These are phyloP conservation scores for Acer yangbiense DNA, from an alignment of 345 rosid species.

Conservation along the genomic window DNA sequence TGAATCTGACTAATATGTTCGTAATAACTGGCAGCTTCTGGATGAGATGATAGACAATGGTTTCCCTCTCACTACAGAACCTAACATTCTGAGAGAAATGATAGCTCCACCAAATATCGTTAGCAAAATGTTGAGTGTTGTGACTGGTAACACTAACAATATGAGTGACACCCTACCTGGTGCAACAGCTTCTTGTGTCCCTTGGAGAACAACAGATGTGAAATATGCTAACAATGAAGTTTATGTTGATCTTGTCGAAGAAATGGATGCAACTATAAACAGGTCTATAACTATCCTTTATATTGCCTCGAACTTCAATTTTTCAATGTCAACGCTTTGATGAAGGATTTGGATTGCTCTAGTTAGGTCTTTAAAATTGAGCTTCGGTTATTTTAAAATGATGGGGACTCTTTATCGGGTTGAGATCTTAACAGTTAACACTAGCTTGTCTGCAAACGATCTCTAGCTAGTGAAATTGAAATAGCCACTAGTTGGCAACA, in stretches of 20 bases:
- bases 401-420: neutral
- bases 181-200: slow-evolving; percentile 84
- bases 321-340: neutral
- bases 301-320: neutral
- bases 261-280: slow-evolving; percentile 89
- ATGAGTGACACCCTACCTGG: slow-evolving; percentile 83
- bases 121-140: slow-evolving; percentile 90
- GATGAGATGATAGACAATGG: slow-evolving; percentile 99
- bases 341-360: no score
- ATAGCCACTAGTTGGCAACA: neutral
- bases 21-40: slow-evolving; percentile 62
- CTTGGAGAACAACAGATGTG: slow-evolving; percentile 85
- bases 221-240: slow-evolving; percentile 91
- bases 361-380: neutral
- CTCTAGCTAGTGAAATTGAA: neutral
- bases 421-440: neutral
- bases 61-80: slow-evolving; percentile 95
- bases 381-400: neutral
- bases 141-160: slow-evolving; percentile 88
- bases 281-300: slow-evolving; percentile 41
- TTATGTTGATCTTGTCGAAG: slow-evolving; percentile 89
- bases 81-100: slow-evolving; percentile 89
- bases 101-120: slow-evolving; percentile 91
- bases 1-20: slow-evolving; percentile 14
- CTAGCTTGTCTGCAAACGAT: neutral